Conservation (phyloP, 306 rosid genomes). For the Castanea mollissima region DNA sequence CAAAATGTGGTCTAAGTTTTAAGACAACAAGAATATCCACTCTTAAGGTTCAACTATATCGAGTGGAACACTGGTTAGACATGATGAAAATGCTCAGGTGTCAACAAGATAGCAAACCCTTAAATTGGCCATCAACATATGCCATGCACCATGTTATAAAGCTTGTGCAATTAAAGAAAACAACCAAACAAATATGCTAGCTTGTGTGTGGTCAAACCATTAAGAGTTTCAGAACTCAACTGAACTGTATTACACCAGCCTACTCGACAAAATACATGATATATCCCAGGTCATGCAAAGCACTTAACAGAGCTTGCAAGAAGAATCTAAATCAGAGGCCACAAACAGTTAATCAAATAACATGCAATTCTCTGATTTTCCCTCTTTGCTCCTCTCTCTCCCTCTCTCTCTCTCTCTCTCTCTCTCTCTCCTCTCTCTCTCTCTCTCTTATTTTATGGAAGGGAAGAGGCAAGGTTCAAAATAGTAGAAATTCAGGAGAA, state of each 20-base stretch:
- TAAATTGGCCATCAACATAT: neutral
- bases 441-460: neutral
- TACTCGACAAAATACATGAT: neutral
- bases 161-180: neutral
- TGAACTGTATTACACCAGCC: neutral
- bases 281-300: neutral
- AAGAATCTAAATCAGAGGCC: neutral
- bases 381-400: constrained; percentile 2
- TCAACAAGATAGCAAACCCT: neutral
- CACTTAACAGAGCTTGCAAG: neutral
- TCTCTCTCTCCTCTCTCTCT: neutral
- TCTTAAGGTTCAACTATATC: neutral
- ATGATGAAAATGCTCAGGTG: neutral
- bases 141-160: neutral
- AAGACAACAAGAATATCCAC: neutral
- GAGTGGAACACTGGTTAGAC: neutral
- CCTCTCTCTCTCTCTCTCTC: neutral
- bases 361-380: neutral
- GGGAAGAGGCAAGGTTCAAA: neutral
- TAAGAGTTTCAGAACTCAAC: neutral
- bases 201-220: neutral
- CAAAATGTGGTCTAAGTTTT: neutral
- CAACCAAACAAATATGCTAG: neutral
- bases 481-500: neutral
- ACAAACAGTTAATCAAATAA: neutral